Percentiles rank a stretch among this genome's conserved stretches.
Conservation (phyloP, 495 filamentous ascomycete species). For the Evernia prunastri region DNA sequence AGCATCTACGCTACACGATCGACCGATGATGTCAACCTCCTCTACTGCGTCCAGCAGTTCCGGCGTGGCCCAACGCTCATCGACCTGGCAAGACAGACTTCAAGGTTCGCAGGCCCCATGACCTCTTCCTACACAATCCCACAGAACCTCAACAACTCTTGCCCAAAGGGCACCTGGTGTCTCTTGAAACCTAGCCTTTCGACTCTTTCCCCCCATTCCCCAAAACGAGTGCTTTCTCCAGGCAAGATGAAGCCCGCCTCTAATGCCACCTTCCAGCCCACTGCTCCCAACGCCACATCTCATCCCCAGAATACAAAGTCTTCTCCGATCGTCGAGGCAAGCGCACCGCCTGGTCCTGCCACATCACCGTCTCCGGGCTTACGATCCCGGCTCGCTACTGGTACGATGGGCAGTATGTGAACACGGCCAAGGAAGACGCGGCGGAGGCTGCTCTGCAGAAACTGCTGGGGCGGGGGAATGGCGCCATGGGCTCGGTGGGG, state of each 20-base stretch:
- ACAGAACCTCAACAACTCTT: background rate
- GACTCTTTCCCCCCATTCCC: background rate
- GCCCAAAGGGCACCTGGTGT: background rate
- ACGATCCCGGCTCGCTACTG: constrained; percentile 66
- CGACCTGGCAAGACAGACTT: constrained; percentile 49
- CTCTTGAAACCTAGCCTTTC: background rate
- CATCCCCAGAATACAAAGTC: constrained; percentile 58
- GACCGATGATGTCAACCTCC: constrained; percentile 29
- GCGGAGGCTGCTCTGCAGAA: constrained; percentile 57
- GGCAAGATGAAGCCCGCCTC: constrained; percentile 2
- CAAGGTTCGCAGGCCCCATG: constrained; percentile 36
- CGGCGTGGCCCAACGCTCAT: constrained; percentile 24
- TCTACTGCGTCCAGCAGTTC: constrained; percentile 12
- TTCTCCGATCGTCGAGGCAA: constrained; percentile 79
- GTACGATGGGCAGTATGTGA: constrained; percentile 81
- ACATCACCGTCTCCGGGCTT: constrained; percentile 47
- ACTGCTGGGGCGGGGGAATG: constrained; percentile 8
- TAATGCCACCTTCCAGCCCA: constrained; percentile 44
- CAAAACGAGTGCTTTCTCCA: background rate
- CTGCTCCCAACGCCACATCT: constrained; percentile 50
- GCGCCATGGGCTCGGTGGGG: constrained; percentile 1
- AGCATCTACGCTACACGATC: constrained; percentile 11
- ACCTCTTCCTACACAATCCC: constrained; percentile 10
- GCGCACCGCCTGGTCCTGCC: constrained; percentile 83
- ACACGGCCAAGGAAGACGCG: constrained; percentile 87